A percentile compares a stretch with the other conserved stretches of the same genome.
Evolutionary conservation across 1,139 yeast species (phyloP).

Genomic region (Geotrichum candidum): DNA sequence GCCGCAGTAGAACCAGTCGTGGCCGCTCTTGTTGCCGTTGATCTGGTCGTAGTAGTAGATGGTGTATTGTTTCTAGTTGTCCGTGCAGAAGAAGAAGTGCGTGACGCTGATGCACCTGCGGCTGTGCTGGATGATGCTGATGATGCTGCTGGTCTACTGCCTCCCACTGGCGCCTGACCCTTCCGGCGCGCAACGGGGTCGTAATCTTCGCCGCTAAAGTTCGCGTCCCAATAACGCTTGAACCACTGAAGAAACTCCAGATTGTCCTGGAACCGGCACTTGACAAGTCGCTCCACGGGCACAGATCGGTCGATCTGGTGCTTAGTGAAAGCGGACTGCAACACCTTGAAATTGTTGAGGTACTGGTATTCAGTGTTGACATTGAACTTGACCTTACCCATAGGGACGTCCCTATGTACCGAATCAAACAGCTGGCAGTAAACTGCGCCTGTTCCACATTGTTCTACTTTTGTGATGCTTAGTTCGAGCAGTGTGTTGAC

Average conservation of each 20-base stretch:
- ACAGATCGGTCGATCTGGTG: constrained; percentile 69
- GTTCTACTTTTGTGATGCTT: constrained; percentile 73
- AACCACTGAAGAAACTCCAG: constrained; percentile 92
- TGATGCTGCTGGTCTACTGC: constrained; percentile 1
- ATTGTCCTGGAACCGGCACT: constrained; percentile 89
- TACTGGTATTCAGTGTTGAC: constrained; percentile 71
- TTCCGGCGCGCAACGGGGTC: constrained; percentile 59
- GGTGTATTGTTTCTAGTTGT: constrained; percentile 20
- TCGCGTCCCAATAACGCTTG: constrained; percentile 72
- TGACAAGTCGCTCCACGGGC: constrained; percentile 74
- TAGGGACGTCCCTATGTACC: constrained; percentile 73
- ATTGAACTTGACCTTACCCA: constrained; percentile 66
- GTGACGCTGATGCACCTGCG: constrained; percentile 6
- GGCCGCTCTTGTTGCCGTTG: constrained; percentile 7
- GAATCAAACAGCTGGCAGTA: constrained; percentile 90
- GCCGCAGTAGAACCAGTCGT: not conserved
- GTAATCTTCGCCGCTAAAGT: constrained; percentile 55
- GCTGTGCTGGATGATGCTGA: not conserved
- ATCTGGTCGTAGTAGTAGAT: constrained; percentile 9
- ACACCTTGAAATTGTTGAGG: constrained; percentile 72
- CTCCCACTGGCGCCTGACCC: constrained; percentile 23
- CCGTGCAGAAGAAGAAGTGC: constrained; percentile 11
- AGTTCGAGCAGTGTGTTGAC: constrained; percentile 63
- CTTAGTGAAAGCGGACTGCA: constrained; percentile 69
- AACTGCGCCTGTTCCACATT: constrained; percentile 93